Base-by-base conservation (phyloP, 805 yeast species). In the Saccharomycopsis fibuligera region DNA sequence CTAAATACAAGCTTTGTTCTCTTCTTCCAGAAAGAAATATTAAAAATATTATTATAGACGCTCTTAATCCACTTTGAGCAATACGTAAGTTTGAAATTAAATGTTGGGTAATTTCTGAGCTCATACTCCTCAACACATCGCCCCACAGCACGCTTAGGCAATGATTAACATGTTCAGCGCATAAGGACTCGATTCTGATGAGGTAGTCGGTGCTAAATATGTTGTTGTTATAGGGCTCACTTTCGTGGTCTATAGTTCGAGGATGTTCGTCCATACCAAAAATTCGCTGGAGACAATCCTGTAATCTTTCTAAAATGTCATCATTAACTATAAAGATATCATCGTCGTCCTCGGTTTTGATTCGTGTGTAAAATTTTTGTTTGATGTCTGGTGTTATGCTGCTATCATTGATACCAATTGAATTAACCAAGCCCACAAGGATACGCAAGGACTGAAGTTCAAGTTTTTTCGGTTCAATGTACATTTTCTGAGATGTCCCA, bases 1-100 rank as follows among this genome's bases (percentile, higher is more conserved):
- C 82, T 23, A 74, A 53, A 47, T 71, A 70, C 3, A 82, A 56
- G 35, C 61, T 63, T 50, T 72, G 73, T 45, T 76, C 79, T 2
- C 58, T 51, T 37, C 69, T 57, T 31, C 65, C 63, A 14, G 74
- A 57, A 25, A 68, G 67, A 47, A 79, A 66, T 1, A 75, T 62
- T 3, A 61, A 54, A 41, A 79, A 60, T 3, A 76, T 60, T 3
- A 72, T 52, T 2, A 65, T 60, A 2, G 70, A 60, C 1, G 76
- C 68, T 35, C 54, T 29, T 22, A 66, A 56, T 4, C 68, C 65
- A 39, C 60, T 61, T 27, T 53, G 50, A 22, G 51, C 46, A 14
- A 47, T 16, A 35, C 45, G 49, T 3, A 45, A 9, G 17, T 29
- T 41, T 41, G 16, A 24, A 4, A 29, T 19, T 4, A 29, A 8